A percentile compares a stretch with the other conserved stretches of the same genome.
Conservation (phyloP, 2,329 filamentous ascomycete genomes). For the Colletotrichum sojae region DNA sequence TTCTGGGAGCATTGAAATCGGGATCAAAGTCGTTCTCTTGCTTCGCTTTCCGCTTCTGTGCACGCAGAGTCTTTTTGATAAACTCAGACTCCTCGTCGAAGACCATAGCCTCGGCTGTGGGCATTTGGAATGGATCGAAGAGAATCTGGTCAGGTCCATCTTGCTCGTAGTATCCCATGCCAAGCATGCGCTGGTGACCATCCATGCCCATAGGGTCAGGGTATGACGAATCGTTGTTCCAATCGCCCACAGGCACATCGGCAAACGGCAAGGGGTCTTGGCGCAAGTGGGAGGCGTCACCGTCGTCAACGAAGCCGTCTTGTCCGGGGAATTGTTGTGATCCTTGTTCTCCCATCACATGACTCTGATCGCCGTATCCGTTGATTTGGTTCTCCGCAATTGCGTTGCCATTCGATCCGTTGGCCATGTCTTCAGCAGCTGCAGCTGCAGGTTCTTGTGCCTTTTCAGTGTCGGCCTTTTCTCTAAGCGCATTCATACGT, state of each 20-base stretch:
- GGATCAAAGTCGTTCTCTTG: slow-evolving; percentile 68
- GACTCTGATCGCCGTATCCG: slow-evolving; percentile 53
- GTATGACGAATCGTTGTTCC: slow-evolving; percentile 56
- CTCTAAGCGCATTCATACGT: slow-evolving; percentile 69
- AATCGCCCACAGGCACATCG: slow-evolving; percentile 47
- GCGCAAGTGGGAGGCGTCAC: slow-evolving; percentile 30
- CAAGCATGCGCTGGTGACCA: slow-evolving; percentile 67
- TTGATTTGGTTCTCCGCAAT: slow-evolving; percentile 32
- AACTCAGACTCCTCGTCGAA: slow-evolving; percentile 66
- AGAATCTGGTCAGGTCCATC: slow-evolving; percentile 70
- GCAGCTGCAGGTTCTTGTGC: slow-evolving; percentile 58
- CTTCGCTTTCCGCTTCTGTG: slow-evolving; percentile 67
- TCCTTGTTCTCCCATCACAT: slow-evolving; percentile 47
- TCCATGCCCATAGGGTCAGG: slow-evolving; percentile 64
- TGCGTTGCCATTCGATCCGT: slow-evolving; percentile 37
- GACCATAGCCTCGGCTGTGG: slow-evolving; percentile 60
- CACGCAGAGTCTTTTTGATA: slow-evolving; percentile 67
- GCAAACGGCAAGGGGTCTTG: slow-evolving; percentile 42
- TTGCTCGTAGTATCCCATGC: slow-evolving; percentile 74
- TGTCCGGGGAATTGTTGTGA: slow-evolving; percentile 27
- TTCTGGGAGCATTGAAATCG: slow-evolving; percentile 63
- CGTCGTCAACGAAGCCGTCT: slow-evolving; percentile 23
- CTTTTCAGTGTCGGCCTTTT: slow-evolving; percentile 71
- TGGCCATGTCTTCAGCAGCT: slow-evolving; percentile 43
- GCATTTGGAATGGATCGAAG: slow-evolving; percentile 71